phyloP scores from a whole-genome alignment of 495 filamentous ascomycete species.

The Hypoxylon lenormandii region DNA sequence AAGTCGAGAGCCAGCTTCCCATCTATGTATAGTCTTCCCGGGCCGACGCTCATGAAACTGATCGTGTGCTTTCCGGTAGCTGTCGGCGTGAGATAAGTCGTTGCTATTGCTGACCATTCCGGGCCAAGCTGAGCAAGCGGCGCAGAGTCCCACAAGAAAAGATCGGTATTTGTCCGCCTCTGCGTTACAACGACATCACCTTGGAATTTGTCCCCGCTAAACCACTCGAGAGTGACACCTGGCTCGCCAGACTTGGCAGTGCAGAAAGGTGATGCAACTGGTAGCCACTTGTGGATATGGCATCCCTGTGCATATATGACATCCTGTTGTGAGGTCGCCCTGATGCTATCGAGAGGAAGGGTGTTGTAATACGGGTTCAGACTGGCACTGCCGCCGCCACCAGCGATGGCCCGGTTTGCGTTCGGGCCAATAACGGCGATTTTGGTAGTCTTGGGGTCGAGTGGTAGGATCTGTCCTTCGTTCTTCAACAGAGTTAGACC shows the following conservation, averaged over 20 bases:
- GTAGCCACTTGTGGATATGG: conserved; percentile 74
- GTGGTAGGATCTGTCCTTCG: conserved; percentile 72
- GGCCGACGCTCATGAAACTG: conserved; percentile 80
- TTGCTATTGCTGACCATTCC: conserved; percentile 71
- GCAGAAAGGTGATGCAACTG: conserved; percentile 69
- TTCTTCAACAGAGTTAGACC: conserved; percentile 86
- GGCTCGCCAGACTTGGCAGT: conserved; percentile 66
- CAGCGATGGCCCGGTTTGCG: conserved; percentile 78
- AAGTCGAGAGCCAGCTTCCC: conserved; percentile 78
- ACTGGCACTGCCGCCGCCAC: conserved; percentile 83
- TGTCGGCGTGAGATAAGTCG: conserved; percentile 65
- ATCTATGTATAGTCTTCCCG: conserved; percentile 75
- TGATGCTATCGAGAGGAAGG: conserved; percentile 68
- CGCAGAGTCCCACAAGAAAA: conserved; percentile 76
- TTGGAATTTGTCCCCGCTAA: conserved; percentile 70
- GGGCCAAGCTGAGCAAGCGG: conserved; percentile 68
- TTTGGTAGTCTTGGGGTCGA: conserved; percentile 69
- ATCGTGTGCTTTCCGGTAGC: conserved; percentile 75
- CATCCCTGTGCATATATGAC: conserved; percentile 67
- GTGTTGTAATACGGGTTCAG: conserved; percentile 82
- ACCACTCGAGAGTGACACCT: conserved; percentile 73
- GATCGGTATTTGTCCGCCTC: conserved; percentile 69
- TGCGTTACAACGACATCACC: conserved; percentile 67
- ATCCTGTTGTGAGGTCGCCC: conserved; percentile 57
- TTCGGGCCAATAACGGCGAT: conserved; percentile 88